Evolutionary conservation across 2,329 filamentous ascomycete genomes (phyloP), one percentile per base, ranked within the genome.

Genomic region (Colletotrichum sublineola): DNA sequence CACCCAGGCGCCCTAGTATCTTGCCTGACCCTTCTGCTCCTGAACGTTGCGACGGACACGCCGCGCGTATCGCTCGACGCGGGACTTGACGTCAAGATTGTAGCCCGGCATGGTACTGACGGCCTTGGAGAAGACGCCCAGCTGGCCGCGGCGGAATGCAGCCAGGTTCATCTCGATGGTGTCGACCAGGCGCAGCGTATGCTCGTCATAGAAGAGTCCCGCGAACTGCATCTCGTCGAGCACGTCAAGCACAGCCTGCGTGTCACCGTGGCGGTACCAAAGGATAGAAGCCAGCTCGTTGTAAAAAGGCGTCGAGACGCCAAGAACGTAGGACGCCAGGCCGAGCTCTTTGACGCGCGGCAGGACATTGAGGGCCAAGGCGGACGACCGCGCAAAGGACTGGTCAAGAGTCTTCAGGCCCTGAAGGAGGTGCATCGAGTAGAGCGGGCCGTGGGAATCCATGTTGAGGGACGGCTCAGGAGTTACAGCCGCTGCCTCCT

Each of bases 231-330:
- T 93, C 81, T 94, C 91, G 53, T 87, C 84, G 6, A 94, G 81
- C 1, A 92, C 79, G 5, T 85, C 82, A 62, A 90, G 80, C 33
- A 92, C 87, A 1, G 84, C 84, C 4, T 77, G 74, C 2, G 89
- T 83, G 76, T 94, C 89, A 31, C 89, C 86, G 74, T 89, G 88
- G 14, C 89, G 87, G 44, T 82, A 80, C 89, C 91, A 94, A 67
- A 90, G 84, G 31, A 91, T 86, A 18, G 84, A 80, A 33, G 94
- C 84, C 44, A 94, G 85, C 61, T 89, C 85, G 77, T 92, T 91
- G 83, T 93, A 95, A 53, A 95, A 88, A 0, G 87, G 83, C 0
- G 92, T 92, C 24, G 90, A 91, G 7, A 89, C 91, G 60, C 92
- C 93, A 0, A 96, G 86, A 8, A 94, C 90, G 77, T 92, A 94